Conservation (phyloP, 352 stramenopile species). For the Hyaloperonospora arabidopsidis region DNA sequence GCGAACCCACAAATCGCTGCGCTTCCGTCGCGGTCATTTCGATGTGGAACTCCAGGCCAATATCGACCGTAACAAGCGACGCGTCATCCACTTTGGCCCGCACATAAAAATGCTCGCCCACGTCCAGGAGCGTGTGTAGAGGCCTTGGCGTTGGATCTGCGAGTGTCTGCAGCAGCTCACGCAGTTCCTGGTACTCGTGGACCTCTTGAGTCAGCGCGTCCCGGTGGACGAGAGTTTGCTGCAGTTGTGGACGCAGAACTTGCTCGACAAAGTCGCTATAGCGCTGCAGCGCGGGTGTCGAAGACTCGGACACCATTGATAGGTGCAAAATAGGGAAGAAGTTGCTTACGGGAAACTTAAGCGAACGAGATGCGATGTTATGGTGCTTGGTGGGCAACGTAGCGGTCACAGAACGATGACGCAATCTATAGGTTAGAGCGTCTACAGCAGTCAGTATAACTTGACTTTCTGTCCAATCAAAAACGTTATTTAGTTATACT, state of each 20-base stretch:
- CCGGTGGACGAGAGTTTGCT: slow-evolving; percentile 43
- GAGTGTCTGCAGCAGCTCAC: slow-evolving; percentile 39
- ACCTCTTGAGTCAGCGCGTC: slow-evolving; percentile 45
- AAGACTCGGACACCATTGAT: slow-evolving; percentile 7
- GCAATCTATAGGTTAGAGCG: too few relatives aligned
- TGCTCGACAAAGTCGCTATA: slow-evolving; percentile 66
- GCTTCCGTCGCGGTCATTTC: slow-evolving; percentile 72
- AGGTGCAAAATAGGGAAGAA: too few relatives aligned
- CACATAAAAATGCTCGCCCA: slow-evolving; percentile 68
- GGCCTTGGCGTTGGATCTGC: slow-evolving; percentile 1
- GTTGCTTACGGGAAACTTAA: too few relatives aligned
- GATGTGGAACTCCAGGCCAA: slow-evolving; percentile 67
- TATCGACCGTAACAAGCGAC: slow-evolving; percentile 55
- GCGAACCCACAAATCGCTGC: slow-evolving; percentile 40
- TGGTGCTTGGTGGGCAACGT: too few relatives aligned
- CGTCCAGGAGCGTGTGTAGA: slow-evolving; percentile 51
- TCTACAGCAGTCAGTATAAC: too few relatives aligned
- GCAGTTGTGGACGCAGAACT: slow-evolving; percentile 59
- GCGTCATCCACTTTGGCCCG: slow-evolving; percentile 55
- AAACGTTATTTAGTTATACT: too few relatives aligned
- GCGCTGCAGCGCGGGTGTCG: slow-evolving; percentile 36
- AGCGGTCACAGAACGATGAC: too few relatives aligned
- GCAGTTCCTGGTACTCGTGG: slow-evolving; percentile 56
- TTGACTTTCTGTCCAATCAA: too few relatives aligned
- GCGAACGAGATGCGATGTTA: too few relatives aligned